These are phyloP conservation scores for Fusarium newnesense DNA, from an alignment of 2,329 filamentous ascomycete species.

Conservation along the genomic window DNA sequence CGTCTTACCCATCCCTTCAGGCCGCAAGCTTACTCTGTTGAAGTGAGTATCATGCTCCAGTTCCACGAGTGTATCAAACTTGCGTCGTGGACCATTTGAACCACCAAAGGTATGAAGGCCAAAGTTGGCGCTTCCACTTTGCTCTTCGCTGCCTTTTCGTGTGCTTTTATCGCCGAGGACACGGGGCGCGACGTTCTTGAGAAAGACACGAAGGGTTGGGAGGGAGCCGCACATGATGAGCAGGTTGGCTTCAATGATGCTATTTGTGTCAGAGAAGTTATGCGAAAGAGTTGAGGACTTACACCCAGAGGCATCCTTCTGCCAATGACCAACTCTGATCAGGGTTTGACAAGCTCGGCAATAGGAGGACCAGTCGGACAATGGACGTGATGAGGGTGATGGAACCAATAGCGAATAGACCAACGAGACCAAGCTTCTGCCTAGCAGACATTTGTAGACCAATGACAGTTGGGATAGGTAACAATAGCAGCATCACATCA, in stretches of 20 bases:
- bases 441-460: slow-evolving; percentile 5
- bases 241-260: slow-evolving; percentile 9
- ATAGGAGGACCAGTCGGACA: background rate
- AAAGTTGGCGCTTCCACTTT: background rate
- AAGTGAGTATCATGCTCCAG: slow-evolving; percentile 8
- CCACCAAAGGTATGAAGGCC: slow-evolving; percentile 5
- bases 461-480: background rate
- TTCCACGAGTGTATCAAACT: slow-evolving; percentile 13
- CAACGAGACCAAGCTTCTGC: slow-evolving; percentile 2
- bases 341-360: slow-evolving; percentile 3
- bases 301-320: slow-evolving; percentile 18
- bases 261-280: rapidly evolving
- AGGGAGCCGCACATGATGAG: slow-evolving; percentile 14
- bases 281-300: rapidly evolving
- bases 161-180: slow-evolving; percentile 9
- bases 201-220: slow-evolving; percentile 6
- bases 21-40: background rate
- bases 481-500: background rate
- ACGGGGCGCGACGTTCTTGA: slow-evolving; percentile 6
- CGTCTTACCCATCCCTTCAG: background rate
- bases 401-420: slow-evolving; percentile 4
- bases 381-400: slow-evolving; percentile 9
- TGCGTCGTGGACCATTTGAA: slow-evolving; percentile 5
- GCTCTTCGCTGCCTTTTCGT: background rate
- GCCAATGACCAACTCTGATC: slow-evolving; percentile 15